These are phyloP conservation scores for Phoenix roebelenii DNA, from an alignment of 176 grass and related monocot species.

Conservation along the genomic window DNA sequence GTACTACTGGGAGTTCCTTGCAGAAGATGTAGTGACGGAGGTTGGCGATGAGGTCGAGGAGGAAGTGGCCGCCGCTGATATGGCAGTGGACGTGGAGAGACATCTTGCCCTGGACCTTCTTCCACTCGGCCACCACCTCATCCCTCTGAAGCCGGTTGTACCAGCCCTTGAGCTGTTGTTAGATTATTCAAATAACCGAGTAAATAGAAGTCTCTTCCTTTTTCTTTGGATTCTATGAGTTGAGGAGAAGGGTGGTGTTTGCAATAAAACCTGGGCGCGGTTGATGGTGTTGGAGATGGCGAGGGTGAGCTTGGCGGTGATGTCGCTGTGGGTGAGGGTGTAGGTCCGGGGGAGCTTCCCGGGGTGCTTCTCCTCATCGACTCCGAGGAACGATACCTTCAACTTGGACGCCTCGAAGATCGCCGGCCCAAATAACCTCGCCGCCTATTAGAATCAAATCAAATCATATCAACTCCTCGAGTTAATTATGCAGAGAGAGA, in stretches of 20 bases:
- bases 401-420: slow-evolving; percentile 97
- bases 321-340: slow-evolving; percentile 97
- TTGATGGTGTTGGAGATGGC: slow-evolving; percentile 78
- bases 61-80: slow-evolving; percentile 89
- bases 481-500: slow-evolving; percentile 16
- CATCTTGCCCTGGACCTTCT: slow-evolving; percentile 69
- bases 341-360: slow-evolving; percentile 58
- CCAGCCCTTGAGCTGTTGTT: slow-evolving; percentile 74
- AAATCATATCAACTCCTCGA: slow-evolving; percentile 2
- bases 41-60: slow-evolving; percentile 87
- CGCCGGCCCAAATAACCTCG: slow-evolving; percentile 81
- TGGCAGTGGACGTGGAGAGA: slow-evolving; percentile 99
- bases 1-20: slow-evolving; percentile 89
- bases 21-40: slow-evolving; percentile 90
- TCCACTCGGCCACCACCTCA: slow-evolving; percentile 97
- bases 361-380: slow-evolving; percentile 48
- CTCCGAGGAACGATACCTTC: slow-evolving; percentile 82
- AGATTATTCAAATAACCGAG: background rate
- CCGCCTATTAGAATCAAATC: slow-evolving; percentile 32
- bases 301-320: slow-evolving; percentile 75
- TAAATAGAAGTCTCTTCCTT: background rate
- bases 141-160: slow-evolving; percentile 89
- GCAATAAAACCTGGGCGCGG: slow-evolving; percentile 32
- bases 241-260: too few species aligned
- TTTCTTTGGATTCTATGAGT: too few species aligned